A percentile compares a stretch with the other conserved stretches of the same genome.
phyloP scores from a whole-genome alignment of 441 rosid species.

The Hura crepitans region DNA sequence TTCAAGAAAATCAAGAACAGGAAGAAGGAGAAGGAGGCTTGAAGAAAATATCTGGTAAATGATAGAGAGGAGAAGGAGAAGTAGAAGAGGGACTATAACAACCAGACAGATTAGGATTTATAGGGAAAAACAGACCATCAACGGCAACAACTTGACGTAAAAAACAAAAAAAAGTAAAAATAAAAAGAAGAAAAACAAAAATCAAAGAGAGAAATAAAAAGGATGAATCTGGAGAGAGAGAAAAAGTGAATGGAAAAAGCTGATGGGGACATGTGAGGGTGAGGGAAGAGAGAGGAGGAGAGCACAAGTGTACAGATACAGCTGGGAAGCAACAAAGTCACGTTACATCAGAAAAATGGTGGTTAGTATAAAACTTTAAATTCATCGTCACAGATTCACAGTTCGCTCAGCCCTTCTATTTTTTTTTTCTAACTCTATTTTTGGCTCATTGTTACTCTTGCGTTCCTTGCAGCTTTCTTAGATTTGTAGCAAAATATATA shows the following conservation, averaged over 20 bases:
- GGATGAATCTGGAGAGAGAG: conserved; percentile 18
- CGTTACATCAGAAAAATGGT: not conserved
- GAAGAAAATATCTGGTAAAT: not conserved
- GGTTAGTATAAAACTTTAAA: not conserved
- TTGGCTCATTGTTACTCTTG: conserved; percentile 9
- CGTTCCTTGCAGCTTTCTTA: not conserved
- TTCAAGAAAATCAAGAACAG: not conserved
- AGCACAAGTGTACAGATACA: conserved; percentile 31
- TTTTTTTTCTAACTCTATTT: not conserved
- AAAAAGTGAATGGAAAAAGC: conserved; percentile 25
- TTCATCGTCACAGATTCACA: not conserved
- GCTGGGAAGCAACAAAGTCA: conserved; percentile 38
- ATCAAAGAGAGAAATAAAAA: not conserved
- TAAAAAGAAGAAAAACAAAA: not conserved
- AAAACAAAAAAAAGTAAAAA: not conserved
- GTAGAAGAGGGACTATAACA: conserved; percentile 6
- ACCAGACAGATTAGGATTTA: conserved; percentile 24
- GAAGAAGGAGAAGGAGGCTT: conserved; percentile 10
- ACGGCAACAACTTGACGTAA: conserved; percentile 14
- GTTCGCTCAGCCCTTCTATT: not conserved
- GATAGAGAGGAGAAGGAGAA: conserved; percentile 8
- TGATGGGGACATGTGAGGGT: conserved; percentile 52
- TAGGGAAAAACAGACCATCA: conserved; percentile 9
- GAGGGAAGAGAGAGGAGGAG: conserved; percentile 12
- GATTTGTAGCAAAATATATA: too few species aligned